Conservation (phyloP, 306 rosid genomes). For the Gastrolobium villosum region DNA sequence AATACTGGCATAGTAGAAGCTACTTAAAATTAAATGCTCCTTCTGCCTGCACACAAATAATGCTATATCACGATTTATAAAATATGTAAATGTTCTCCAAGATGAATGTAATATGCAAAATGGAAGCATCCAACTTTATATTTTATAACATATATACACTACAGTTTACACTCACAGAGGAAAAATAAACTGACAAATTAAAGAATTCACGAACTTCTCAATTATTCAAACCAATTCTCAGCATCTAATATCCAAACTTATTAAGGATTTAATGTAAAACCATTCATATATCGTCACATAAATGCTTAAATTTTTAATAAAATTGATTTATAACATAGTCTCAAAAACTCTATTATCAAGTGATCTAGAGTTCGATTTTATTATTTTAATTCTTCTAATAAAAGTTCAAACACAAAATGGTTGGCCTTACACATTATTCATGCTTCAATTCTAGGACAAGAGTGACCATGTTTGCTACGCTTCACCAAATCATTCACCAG, state of each 20-base stretch:
- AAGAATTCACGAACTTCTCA: conserved; percentile 1
- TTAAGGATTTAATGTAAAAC: too few relatives aligned
- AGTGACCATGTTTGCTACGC: too few relatives aligned
- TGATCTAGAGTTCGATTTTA: too few relatives aligned
- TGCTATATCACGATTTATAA: neutral
- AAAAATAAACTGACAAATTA: neutral
- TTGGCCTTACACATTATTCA: too few relatives aligned
- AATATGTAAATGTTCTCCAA: neutral
- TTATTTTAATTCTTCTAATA: too few relatives aligned
- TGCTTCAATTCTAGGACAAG: too few relatives aligned
- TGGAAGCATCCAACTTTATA: neutral
- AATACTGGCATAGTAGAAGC: conserved; percentile 80
- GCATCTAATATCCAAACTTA: neutral
- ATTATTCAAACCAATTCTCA: conserved; percentile 14
- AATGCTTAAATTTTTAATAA: too few relatives aligned
- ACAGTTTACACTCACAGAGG: neutral
- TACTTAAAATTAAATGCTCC: conserved; percentile 86
- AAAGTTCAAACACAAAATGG: too few relatives aligned
- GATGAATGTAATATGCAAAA: neutral
- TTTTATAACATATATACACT: neutral
- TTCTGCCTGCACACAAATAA: conserved; percentile 65
- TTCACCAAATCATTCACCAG: too few relatives aligned
- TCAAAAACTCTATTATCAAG: too few relatives aligned
- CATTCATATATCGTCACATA: too few relatives aligned
- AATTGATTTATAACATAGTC: too few relatives aligned